Conservation (phyloP, 2,329 filamentous ascomycete genomes). For the Diaporthe destruens region DNA sequence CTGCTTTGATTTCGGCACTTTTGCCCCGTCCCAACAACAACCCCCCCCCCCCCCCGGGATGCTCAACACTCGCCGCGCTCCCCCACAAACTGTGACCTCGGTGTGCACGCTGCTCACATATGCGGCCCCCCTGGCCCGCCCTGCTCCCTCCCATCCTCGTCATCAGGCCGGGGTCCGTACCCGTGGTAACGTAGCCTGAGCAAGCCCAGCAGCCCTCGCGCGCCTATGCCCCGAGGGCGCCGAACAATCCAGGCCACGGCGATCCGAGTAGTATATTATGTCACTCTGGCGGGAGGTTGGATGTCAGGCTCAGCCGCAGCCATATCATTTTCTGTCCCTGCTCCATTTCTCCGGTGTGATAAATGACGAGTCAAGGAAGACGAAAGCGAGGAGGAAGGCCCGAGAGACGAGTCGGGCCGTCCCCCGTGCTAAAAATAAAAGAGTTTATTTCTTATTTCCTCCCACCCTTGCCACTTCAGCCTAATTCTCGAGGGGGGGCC, state of each 20-base stretch:
- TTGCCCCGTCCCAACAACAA: conserved; percentile 9
- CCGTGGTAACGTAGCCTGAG: neutral
- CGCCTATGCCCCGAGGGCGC: conserved; percentile 12
- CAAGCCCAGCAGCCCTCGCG: conserved; percentile 2
- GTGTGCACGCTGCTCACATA: conserved; percentile 10
- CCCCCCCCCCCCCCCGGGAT: neutral
- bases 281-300: neutral
- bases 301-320: conserved; percentile 10
- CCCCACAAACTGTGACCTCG: conserved; percentile 9
- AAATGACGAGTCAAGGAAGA: neutral
- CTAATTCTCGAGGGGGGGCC: conserved; percentile 19
- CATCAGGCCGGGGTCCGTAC: conserved; percentile 6
- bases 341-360: conserved; percentile 9
- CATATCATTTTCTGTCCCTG: neutral
- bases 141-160: neutral
- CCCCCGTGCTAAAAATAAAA: conserved; percentile 15
- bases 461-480: conserved; percentile 4
- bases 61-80: neutral
- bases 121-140: conserved; percentile 17
- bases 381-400: neutral
- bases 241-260: neutral
- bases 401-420: conserved; percentile 15
- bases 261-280: neutral
- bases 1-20: neutral
- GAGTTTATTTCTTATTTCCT: conserved; percentile 8